Conservation (phyloP, 129 eudicot genomes). For the sunflower (Helianthus annuus) region HanXRQr2.0-SUNRISE NC_035437.2:16534674-16535173, state of each 20-base stretch:
- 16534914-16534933: background rate
- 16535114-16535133: too few relatives aligned
- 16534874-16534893: background rate
- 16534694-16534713: too few relatives aligned
- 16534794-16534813: conserved; percentile 1
- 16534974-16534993: background rate
- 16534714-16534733: too few relatives aligned
- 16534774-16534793: too few relatives aligned
- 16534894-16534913: background rate
- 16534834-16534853: conserved; percentile 5
- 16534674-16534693: too few relatives aligned
- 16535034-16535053: background rate
- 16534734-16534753: too few relatives aligned
- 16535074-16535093: conserved; percentile 10
- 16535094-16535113: too few relatives aligned
- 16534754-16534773: too few relatives aligned
- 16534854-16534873: background rate
- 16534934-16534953: too few relatives aligned
- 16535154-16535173: too few relatives aligned
- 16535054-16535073: conserved; percentile 10
- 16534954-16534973: background rate
- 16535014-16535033: conserved; percentile 32
- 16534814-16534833: conserved; percentile 21
- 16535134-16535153: conserved; percentile 8
- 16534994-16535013: conserved; percentile 28